Percentiles rank a stretch among this genome's conserved stretches.
Conservation (phyloP, 306 rosid species). For the Astragalus membranaceus region DNA sequence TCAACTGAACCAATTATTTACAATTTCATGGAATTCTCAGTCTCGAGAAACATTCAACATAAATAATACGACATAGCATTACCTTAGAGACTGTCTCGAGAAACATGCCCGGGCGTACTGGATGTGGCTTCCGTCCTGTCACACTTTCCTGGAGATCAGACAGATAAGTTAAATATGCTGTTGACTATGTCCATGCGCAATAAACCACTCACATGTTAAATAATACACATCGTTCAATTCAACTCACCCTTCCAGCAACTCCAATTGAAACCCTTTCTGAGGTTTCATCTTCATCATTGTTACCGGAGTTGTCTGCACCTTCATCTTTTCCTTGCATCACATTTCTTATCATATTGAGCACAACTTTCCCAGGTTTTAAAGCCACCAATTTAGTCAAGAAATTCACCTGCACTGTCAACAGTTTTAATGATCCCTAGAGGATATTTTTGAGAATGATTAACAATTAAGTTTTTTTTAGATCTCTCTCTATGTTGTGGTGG, state of each 20-base stretch:
- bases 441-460: background rate
- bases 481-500: background rate
- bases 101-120: slow-evolving; percentile 98
- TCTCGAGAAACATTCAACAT: slow-evolving; percentile 1
- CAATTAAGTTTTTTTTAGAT: background rate
- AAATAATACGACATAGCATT: slow-evolving; percentile 1
- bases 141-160: slow-evolving; percentile 50
- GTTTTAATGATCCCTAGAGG: slow-evolving; percentile 10
- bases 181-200: slow-evolving; percentile 3
- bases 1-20: slow-evolving; percentile 12
- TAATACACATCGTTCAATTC: slow-evolving; percentile 9
- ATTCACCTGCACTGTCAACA: slow-evolving; percentile 58
- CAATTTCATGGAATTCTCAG: background rate
- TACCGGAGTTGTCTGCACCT: slow-evolving; percentile 52
- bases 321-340: slow-evolving; percentile 95
- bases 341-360: slow-evolving; percentile 76
- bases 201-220: background rate
- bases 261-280: slow-evolving; percentile 34
- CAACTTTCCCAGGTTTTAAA: slow-evolving; percentile 79
- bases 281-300: slow-evolving; percentile 27
- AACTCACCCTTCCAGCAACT: slow-evolving; percentile 76
- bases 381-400: slow-evolving; percentile 85
- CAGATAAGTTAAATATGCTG: slow-evolving; percentile 14
- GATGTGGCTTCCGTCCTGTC: slow-evolving; percentile 61
- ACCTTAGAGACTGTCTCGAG: slow-evolving; percentile 93